Evolutionary conservation across 2,329 filamentous ascomycete genomes (phyloP).

Genomic region (Fusarium sp.): DNA sequence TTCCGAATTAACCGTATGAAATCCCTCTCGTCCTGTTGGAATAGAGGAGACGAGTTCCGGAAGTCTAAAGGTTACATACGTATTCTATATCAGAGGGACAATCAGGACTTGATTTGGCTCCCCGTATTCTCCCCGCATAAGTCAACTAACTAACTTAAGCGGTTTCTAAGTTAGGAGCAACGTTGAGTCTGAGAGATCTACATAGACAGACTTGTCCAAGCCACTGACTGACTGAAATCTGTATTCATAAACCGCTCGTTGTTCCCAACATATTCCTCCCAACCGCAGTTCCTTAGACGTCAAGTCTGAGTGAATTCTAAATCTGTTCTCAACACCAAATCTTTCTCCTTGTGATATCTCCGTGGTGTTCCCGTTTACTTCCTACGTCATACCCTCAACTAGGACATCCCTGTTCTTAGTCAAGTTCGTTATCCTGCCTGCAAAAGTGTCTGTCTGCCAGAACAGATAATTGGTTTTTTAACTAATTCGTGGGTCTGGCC

Average conservation of each 20-base stretch:
- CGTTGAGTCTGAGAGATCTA: neutral
- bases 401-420: conserved; percentile 23
- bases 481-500: conserved; percentile 11
- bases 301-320: neutral
- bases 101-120: conserved; percentile 5
- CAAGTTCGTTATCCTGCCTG: neutral
- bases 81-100: neutral
- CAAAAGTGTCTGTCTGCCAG: neutral
- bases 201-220: neutral
- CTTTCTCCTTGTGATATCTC: conserved; percentile 4
- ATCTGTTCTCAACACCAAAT: neutral
- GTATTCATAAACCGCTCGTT: conserved; percentile 10
- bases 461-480: conserved; percentile 1
- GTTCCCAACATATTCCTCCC: neutral
- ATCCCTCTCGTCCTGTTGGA: neutral
- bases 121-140: conserved; percentile 6
- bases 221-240: conserved; percentile 1
- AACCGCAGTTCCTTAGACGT: neutral
- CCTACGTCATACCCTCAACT: conserved; percentile 27
- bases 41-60: neutral
- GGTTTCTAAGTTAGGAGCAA: neutral
- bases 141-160: neutral
- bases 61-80: neutral
- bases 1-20: neutral
- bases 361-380: conserved; percentile 20